Evolutionary conservation across 768 basidiomycete genomes (phyloP).

Genomic region (Amanita subjunquillea): DNA sequence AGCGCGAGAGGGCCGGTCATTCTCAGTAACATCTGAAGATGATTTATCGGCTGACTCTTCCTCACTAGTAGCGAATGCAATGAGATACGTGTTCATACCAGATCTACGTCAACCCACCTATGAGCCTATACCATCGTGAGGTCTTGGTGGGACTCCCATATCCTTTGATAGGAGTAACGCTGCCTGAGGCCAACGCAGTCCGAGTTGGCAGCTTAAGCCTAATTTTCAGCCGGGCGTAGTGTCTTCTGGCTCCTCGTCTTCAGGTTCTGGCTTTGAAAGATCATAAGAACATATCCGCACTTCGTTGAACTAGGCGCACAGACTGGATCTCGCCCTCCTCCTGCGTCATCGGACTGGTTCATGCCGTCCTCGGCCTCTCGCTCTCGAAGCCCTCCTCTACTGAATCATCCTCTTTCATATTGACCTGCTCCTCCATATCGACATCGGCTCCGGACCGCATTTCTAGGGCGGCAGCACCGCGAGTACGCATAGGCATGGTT

Average conservation of each 20-base stretch:
- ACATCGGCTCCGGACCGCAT: slow-evolving; percentile 23
- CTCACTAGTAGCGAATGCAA: slow-evolving; percentile 13
- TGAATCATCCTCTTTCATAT: slow-evolving; percentile 24
- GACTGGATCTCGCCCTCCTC: slow-evolving; percentile 8
- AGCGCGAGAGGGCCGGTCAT: slow-evolving; percentile 13
- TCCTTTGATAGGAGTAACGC: slow-evolving; percentile 17
- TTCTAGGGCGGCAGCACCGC: slow-evolving; percentile 22
- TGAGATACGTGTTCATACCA: neutral
- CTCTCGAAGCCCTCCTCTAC: slow-evolving; percentile 27
- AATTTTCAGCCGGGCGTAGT: slow-evolving; percentile 36
- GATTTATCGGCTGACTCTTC: slow-evolving; percentile 24
- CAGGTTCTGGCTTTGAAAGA: slow-evolving; percentile 14
- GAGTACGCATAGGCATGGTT: slow-evolving; percentile 22
- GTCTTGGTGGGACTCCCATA: slow-evolving; percentile 13
- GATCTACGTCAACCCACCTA: neutral
- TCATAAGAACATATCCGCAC: neutral
- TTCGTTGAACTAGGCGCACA: neutral
- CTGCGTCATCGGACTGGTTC: slow-evolving; percentile 19
- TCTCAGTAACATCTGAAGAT: slow-evolving; percentile 13
- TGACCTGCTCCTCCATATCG: slow-evolving; percentile 14
- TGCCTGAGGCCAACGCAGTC: slow-evolving; percentile 18
- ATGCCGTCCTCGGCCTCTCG: slow-evolving; percentile 20
- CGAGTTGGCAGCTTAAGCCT: slow-evolving; percentile 45
- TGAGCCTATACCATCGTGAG: slow-evolving; percentile 20
- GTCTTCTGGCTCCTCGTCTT: slow-evolving; percentile 26